phyloP scores from a whole-genome alignment of 2,329 filamentous ascomycete genomes.

The Cryphonectria radicalis region DNA sequence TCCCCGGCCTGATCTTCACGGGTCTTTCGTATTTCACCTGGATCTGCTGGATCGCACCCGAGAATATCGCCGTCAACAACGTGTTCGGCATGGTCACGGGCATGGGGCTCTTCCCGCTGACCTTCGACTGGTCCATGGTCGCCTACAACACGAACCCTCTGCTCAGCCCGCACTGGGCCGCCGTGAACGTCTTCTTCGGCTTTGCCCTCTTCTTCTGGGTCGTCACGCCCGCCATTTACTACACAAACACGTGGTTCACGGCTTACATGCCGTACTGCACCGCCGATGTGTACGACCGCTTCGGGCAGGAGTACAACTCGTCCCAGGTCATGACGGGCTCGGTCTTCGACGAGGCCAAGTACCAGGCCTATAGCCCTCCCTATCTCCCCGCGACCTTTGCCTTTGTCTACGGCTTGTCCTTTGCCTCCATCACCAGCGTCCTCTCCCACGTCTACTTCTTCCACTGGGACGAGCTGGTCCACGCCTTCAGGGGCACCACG shows the following conservation, averaged over 20 bases:
- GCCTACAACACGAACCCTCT: slow-evolving; percentile 48
- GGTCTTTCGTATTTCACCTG: slow-evolving; percentile 66
- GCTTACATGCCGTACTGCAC: slow-evolving; percentile 57
- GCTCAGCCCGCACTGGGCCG: slow-evolving; percentile 49
- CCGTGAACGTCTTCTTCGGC: slow-evolving; percentile 50
- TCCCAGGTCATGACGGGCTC: slow-evolving; percentile 51
- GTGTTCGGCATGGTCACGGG: slow-evolving; percentile 66
- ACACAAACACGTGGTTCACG: slow-evolving; percentile 54
- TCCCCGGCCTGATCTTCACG: slow-evolving; percentile 66
- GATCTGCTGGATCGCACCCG: slow-evolving; percentile 65
- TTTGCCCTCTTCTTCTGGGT: slow-evolving; percentile 52
- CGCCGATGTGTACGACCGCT: slow-evolving; percentile 59
- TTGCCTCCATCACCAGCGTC: slow-evolving; percentile 39
- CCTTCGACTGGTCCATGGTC: slow-evolving; percentile 64
- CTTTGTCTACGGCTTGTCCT: slow-evolving; percentile 42
- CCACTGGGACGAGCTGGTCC: slow-evolving; percentile 58
- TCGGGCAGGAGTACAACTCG: slow-evolving; percentile 52
- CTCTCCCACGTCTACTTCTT: slow-evolving; percentile 61
- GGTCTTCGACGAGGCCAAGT: slow-evolving; percentile 51
- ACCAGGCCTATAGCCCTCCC: slow-evolving; percentile 55
- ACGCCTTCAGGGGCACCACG: slow-evolving; percentile 36
- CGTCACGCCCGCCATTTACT: slow-evolving; percentile 51
- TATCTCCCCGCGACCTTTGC: slow-evolving; percentile 51
- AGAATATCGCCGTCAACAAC: slow-evolving; percentile 66
- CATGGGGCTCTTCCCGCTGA: slow-evolving; percentile 65